Base-by-base conservation (phyloP, 2,329 filamentous ascomycete species). In the Sclerotinia sclerotiorum region DNA sequence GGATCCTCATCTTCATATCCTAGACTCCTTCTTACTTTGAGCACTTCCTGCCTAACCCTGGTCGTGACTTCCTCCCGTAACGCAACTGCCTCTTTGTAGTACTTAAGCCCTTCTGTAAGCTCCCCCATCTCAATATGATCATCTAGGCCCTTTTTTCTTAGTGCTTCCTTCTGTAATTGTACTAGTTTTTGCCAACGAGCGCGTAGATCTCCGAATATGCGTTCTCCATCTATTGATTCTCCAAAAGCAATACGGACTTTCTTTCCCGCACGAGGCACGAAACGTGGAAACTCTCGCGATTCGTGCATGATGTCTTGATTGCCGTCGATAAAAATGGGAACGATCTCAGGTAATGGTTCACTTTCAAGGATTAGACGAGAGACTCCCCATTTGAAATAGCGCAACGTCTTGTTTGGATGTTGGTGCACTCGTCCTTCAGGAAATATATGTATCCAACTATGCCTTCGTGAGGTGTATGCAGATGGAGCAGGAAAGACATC, bases 381-480 rank as follows among this genome's bases (percentile, higher is more conserved):
- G 1, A 98, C 84, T 1, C 95, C 95, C 95, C 95, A 99, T 82
- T 97, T 97, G 86, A 98, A 98, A 81, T 99, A 99, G 42, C 95
- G 90, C 84, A 98, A 89, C 10, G 89, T 87, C 74, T 88, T 88
- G 54, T 88, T 82, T 1, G 90, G 86, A 73, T 93, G 89, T 80
- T 99, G 95, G 79, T 98, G 94, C 57, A 97, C 93, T 79, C 91
- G 93, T 60, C 93, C 95, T 80, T 99, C 95, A 17, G 95, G 95
- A 79, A 98, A 98, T 67, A 98, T 90, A 79, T 99, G 95, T 5
- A 99, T 83, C 95, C 95, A 99, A 56, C 88, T 87, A 78, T 91
- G 85, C 57, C 87, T 87, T 74, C 93, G 89, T 71, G 81, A 84
- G 2, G 86, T 79, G 77, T 91, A 94, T 60, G 88, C 85, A 1